Evolutionary conservation across 2,329 filamentous ascomycete genomes (phyloP).

Genomic region (Anthostomella pinea): DNA sequence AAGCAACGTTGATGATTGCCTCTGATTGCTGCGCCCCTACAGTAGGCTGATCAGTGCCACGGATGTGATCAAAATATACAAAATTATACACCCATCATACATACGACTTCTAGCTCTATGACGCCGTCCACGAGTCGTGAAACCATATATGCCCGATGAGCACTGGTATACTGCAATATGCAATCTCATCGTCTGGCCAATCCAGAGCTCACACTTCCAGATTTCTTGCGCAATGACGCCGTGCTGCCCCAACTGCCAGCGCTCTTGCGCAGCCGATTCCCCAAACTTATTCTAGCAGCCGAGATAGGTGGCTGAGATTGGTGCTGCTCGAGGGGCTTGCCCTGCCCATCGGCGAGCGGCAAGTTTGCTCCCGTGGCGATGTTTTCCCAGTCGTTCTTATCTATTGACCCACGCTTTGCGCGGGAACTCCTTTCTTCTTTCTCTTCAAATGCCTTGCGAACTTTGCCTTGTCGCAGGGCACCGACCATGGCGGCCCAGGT

Average conservation of each 20-base stretch:
- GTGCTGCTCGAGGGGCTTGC: constrained; percentile 23
- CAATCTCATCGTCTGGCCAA: constrained; percentile 14
- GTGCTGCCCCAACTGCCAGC: constrained; percentile 46
- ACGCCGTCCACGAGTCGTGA: no score
- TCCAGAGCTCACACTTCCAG: constrained; percentile 15
- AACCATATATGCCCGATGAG: no score
- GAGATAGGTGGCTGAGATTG: constrained; percentile 32
- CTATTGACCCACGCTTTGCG: constrained; percentile 24
- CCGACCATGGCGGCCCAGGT: constrained; percentile 57
- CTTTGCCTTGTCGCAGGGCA: constrained; percentile 37
- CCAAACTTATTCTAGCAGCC: constrained; percentile 48
- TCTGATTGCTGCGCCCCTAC: no score
- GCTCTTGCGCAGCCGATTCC: constrained; percentile 48
- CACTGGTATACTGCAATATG: no score
- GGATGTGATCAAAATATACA: no score
- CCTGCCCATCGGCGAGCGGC: constrained; percentile 28
- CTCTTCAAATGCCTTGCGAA: constrained; percentile 24
- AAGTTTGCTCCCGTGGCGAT: constrained; percentile 27
- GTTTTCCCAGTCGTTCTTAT: constrained; percentile 38
- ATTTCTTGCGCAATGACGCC: constrained; percentile 38
- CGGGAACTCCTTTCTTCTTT: constrained; percentile 6
- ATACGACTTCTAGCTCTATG: not conserved
- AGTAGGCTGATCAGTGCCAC: no score
- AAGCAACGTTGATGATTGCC: no score
- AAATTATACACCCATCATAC: no score